Percentiles rank a stretch among this genome's conserved stretches.
Conservation (phyloP, 2,329 filamentous ascomycete species). For the Coniella vitis region DNA sequence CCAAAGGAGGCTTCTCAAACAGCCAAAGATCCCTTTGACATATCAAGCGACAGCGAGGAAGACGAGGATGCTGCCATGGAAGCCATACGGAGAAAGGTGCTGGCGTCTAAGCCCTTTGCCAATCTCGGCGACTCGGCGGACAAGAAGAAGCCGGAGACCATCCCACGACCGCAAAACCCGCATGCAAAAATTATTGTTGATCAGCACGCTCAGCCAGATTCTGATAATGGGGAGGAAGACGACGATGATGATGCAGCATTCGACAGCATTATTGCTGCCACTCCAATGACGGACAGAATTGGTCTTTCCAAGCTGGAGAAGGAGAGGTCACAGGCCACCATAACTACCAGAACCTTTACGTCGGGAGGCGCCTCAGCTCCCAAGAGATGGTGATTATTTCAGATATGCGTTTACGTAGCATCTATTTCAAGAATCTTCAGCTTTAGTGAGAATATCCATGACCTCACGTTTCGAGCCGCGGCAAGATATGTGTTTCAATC, state of each 20-base stretch:
- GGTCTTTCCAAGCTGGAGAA: conserved; percentile 55
- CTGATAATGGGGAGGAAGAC: conserved; percentile 33
- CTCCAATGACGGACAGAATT: conserved; percentile 78
- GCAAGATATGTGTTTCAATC: no score
- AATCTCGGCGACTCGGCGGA: conserved; percentile 43
- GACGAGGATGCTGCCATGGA: conserved; percentile 86
- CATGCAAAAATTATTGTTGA: conserved; percentile 60
- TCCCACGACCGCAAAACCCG: conserved; percentile 49
- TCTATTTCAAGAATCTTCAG: background rate
- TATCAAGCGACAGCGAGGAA: conserved; percentile 74
- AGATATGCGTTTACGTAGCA: no score
- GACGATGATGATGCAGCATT: conserved; percentile 70
- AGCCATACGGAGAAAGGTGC: conserved; percentile 80
- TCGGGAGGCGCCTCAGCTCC: conserved; percentile 43
- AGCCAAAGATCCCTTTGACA: conserved; percentile 60
- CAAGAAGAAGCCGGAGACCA: conserved; percentile 54
- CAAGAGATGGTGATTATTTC: conserved; percentile 31
- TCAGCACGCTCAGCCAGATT: conserved; percentile 53
- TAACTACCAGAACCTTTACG: conserved; percentile 45
- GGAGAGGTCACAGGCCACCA: conserved; percentile 41
- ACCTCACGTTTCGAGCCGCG: no score
- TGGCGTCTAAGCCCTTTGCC: conserved; percentile 83
- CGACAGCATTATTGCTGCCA: conserved; percentile 88
- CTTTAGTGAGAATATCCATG: background rate
- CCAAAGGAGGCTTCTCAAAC: conserved; percentile 25